A percentile compares a stretch with the other conserved stretches of the same genome.
Conservation (phyloP, 768 basidiomycete genomes). For the Xanthoconium stramineum region DNA sequence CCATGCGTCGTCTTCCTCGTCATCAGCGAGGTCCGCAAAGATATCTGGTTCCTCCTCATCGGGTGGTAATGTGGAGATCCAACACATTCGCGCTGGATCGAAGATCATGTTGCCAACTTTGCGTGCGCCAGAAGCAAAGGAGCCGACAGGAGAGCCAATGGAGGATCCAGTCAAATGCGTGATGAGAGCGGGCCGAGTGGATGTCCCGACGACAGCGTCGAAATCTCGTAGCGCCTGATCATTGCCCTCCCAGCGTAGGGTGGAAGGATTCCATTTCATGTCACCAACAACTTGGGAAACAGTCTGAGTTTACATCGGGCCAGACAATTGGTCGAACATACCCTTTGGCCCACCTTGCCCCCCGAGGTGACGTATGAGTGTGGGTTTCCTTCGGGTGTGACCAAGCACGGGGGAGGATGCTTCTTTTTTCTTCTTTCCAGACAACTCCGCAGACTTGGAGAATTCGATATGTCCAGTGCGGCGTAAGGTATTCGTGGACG, state of each 20-base stretch:
- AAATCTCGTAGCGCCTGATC: constrained; percentile 90
- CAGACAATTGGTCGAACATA: constrained; percentile 32
- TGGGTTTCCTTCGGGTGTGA: constrained; percentile 70
- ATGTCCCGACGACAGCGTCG: constrained; percentile 73
- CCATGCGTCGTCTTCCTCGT: constrained; percentile 75
- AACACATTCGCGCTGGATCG: constrained; percentile 92
- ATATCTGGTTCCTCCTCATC: constrained; percentile 95
- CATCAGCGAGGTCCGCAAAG: constrained; percentile 90
- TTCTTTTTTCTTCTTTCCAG: constrained; percentile 56
- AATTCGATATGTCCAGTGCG: constrained; percentile 58
- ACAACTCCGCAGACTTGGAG: constrained; percentile 38
- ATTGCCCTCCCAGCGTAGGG: constrained; percentile 96
- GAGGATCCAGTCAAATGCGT: constrained; percentile 91
- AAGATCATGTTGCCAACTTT: constrained; percentile 99
- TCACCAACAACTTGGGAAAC: constrained; percentile 76
- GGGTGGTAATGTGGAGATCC: constrained; percentile 81
- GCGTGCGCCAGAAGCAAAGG: constrained; percentile 73
- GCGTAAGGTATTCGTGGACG: constrained; percentile 53
- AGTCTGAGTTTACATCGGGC: constrained; percentile 12
- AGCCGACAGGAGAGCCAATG: constrained; percentile 72
- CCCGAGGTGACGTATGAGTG: constrained; percentile 82
- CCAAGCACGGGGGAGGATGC: constrained; percentile 41
- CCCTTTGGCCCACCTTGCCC: constrained; percentile 69
- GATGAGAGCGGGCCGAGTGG: constrained; percentile 91
- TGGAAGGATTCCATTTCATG: constrained; percentile 95